Conservation (phyloP, 345 rosid species). For the Lagerstroemia speciosa region DNA sequence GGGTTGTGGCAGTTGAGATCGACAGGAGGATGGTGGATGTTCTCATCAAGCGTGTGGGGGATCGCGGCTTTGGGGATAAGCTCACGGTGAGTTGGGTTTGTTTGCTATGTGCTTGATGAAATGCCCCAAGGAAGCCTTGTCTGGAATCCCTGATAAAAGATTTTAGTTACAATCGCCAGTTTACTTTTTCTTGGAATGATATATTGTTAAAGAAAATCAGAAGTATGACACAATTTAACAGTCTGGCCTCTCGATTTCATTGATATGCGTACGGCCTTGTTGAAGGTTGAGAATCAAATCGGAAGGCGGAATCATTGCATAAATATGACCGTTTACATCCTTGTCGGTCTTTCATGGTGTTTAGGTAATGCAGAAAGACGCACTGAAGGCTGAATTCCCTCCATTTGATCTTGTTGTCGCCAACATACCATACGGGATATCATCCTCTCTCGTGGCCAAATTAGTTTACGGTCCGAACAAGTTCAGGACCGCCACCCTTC, state of each 20-base stretch:
- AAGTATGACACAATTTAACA: background rate
- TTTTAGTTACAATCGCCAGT: background rate
- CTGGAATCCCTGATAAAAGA: background rate
- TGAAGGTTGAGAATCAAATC: background rate
- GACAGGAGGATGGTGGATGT: conserved; percentile 72
- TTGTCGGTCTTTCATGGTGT: background rate
- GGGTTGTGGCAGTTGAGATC: conserved; percentile 64
- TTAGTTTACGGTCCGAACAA: conserved; percentile 52
- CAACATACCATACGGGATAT: conserved; percentile 76
- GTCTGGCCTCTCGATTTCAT: background rate
- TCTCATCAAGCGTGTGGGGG: conserved; percentile 46
- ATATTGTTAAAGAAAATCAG: background rate
- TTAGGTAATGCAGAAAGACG: conserved; percentile 69
- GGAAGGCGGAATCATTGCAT: background rate
- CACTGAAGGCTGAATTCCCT: conserved; percentile 65
- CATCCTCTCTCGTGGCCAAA: conserved; percentile 73
- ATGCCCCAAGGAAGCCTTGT: conserved; percentile 22
- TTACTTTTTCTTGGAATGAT: background rate
- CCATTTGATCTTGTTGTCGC: conserved; percentile 71
- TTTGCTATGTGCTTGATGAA: conserved; percentile 35
- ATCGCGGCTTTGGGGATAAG: conserved; percentile 27
- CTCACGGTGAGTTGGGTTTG: conserved; percentile 40
- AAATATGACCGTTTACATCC: background rate
- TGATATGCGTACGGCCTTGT: background rate
- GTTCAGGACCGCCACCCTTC: conserved; percentile 69